Evolutionary conservation across 805 yeast genomes (phyloP).

Genomic region (Lachancea waltii): DNA sequence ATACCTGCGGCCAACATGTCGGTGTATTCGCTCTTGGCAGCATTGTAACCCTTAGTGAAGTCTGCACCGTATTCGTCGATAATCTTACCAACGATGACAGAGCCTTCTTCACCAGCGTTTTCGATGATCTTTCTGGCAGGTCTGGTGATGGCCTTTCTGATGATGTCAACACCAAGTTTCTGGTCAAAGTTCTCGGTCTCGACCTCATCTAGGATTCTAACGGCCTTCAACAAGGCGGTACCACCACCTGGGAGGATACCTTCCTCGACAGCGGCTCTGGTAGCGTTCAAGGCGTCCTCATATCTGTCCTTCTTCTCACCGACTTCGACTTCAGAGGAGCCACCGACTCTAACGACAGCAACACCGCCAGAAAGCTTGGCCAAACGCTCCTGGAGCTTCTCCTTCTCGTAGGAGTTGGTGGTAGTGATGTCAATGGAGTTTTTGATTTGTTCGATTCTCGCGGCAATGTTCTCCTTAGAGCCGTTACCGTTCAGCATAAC

Average conservation of each 20-base stretch:
- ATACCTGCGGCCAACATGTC: slow-evolving; percentile 97
- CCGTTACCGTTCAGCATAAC: slow-evolving; percentile 92
- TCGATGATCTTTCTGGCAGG: slow-evolving; percentile 95
- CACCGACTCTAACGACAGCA: slow-evolving; percentile 96
- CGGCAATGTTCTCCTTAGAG: slow-evolving; percentile 65
- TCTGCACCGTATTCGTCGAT: slow-evolving; percentile 47
- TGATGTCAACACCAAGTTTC: slow-evolving; percentile 90
- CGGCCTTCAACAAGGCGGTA: slow-evolving; percentile 92
- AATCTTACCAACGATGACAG: slow-evolving; percentile 91
- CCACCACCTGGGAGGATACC: slow-evolving; percentile 99
- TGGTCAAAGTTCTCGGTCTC: slow-evolving; percentile 88
- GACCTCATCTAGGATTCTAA: slow-evolving; percentile 62
- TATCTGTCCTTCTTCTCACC: slow-evolving; percentile 99
- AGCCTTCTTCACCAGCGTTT: slow-evolving; percentile 97
- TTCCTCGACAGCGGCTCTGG: slow-evolving; percentile 98
- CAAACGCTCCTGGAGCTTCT: slow-evolving; percentile 93
- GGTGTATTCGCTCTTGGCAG: slow-evolving; percentile 86
- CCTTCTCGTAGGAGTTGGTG: slow-evolving; percentile 84
- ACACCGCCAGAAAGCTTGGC: slow-evolving; percentile 98
- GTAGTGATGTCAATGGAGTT: slow-evolving; percentile 64
- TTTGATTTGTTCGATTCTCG: slow-evolving; percentile 93
- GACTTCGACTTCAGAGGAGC: slow-evolving; percentile 94
- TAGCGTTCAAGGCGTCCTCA: slow-evolving; percentile 97
- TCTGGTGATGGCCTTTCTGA: slow-evolving; percentile 84
- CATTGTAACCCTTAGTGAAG: slow-evolving; percentile 87